Evolutionary conservation across 2,329 filamentous ascomycete species (phyloP), one percentile per base, ranked within the genome.

Genomic region (Diaporthe nobilis): DNA sequence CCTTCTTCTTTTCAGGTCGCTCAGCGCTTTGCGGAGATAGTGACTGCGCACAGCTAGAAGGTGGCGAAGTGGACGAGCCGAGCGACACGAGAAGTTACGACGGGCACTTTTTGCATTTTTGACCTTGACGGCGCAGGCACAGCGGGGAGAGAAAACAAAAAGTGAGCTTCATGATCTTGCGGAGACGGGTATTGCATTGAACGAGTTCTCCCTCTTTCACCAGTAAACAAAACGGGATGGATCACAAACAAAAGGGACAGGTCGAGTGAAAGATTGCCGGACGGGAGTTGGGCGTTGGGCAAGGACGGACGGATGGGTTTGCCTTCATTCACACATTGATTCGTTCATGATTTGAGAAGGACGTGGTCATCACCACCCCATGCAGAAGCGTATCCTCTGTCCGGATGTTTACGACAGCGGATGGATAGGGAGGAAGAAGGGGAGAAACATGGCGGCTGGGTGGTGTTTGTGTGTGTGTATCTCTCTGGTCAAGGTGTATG

Each of bases 1-100:
- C n/a, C 0, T n/a, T 13, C 17, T 65, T 13, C 17, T 65, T 55
- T 15, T 22, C 20, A 73, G 71, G 71, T 73, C 47, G 71, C 58
- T 37, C 71, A 73, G 37, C 60, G 71, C 28, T 73, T 73, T 57
- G 71, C 51, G 58, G 71, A 73, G 34, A 73, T 73, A 44, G 58
- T 73, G 13, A 65, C 58, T 39, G 58, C 71, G 42, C 71, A 73
- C 44, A 73, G 71, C 60, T 73, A 65, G 49, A 47, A 31, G 47
- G 49, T 47, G 37, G n/a, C 44, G 17, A 39, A n/a, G 42, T 55
- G 13, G 34, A 15, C 34, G 20, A 55, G 47, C 15, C 28, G 28
- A 39, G 31, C 20, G 34, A 63, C 44, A 12, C 9, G 31, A 44
- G 15, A n/a, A 7, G 47, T 1, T 10, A 28, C 17, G 53, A 34